phyloP scores from a whole-genome alignment of 169 alveolate genomes.

The Plasmodium gaboni region DNA sequence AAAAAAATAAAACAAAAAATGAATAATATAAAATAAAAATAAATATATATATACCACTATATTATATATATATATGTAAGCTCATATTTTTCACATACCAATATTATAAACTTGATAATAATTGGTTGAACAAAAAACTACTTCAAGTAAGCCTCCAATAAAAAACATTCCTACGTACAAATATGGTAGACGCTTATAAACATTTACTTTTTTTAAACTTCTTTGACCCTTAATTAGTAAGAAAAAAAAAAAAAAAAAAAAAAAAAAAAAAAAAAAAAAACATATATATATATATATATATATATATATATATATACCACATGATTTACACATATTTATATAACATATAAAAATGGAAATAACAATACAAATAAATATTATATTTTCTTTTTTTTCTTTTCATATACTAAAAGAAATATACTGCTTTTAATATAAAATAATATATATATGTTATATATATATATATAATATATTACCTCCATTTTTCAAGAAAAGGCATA shows the following conservation, averaged over 20 bases:
- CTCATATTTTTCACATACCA: slow-evolving; percentile 13
- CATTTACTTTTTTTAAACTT: slow-evolving; percentile 68
- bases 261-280: background rate
- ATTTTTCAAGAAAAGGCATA: slow-evolving; percentile 35
- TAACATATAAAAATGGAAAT: no score
- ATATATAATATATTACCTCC: slow-evolving; percentile 38
- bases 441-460: background rate
- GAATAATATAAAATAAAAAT: background rate
- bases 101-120: slow-evolving; percentile 72
- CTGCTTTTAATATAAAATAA: no score
- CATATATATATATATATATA: slow-evolving; percentile 6
- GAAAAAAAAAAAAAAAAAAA: slow-evolving; percentile 7
- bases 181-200: slow-evolving; percentile 74
- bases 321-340: background rate
- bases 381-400: slow-evolving; percentile 4
- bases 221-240: slow-evolving; percentile 65
- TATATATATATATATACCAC: slow-evolving; percentile 8
- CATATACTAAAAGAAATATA: background rate
- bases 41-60: background rate
- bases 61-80: background rate
- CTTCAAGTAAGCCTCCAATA: slow-evolving; percentile 76
- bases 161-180: slow-evolving; percentile 71
- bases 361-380: background rate
- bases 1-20: slow-evolving; percentile 2
- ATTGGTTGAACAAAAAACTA: slow-evolving; percentile 74